These are phyloP conservation scores for Citrus australasica DNA, from an alignment of 345 rosid species.

Conservation along the genomic window DNA sequence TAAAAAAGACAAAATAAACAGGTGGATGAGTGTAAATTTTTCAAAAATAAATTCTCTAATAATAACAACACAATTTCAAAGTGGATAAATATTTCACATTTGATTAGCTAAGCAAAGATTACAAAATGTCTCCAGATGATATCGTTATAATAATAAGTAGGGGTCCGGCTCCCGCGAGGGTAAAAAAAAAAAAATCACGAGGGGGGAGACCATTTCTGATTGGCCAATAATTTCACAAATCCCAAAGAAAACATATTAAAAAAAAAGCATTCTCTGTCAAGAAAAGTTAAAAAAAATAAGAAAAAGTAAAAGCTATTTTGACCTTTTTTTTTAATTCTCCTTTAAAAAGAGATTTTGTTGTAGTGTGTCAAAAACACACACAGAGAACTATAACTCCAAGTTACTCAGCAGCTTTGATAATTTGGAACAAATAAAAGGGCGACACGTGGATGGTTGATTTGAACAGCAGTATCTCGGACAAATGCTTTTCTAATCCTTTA, in stretches of 20 bases:
- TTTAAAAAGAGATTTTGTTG: neutral
- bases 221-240: constrained; percentile 20
- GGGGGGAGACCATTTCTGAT: constrained; percentile 6
- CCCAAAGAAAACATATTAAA: neutral
- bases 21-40: no score
- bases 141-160: no score
- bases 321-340: neutral
- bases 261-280: neutral
- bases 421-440: neutral
- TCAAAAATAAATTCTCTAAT: no score
- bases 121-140: no score
- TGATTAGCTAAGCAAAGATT: no score
- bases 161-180: neutral
- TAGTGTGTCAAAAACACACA: neutral
- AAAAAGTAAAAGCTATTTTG: constrained; percentile 2
- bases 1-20: no score
- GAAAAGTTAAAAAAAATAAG: neutral
- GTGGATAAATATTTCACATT: no score
- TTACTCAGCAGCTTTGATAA: neutral
- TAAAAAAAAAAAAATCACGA: neutral
- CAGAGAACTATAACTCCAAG: neutral
- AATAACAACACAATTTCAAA: no score
- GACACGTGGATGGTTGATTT: constrained; percentile 16
- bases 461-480: neutral
- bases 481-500: constrained; percentile 23